Conservation (phyloP, 345 rosid genomes). For the Odontarrhena argentea region DNA sequence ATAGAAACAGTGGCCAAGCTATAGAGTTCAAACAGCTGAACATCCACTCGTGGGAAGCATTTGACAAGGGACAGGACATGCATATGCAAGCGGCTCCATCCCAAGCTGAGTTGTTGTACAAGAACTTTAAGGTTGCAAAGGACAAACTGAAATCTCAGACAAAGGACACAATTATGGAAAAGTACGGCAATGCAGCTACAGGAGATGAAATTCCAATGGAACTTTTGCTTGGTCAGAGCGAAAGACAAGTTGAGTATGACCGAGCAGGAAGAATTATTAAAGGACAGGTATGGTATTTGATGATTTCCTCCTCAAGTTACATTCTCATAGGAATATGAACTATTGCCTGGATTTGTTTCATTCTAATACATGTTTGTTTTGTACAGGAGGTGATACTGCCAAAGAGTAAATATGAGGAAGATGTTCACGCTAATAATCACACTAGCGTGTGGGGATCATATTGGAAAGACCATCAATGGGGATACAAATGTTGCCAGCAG, state of each 20-base stretch:
- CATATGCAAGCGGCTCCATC: conserved; percentile 81
- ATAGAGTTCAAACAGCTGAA: conserved; percentile 58
- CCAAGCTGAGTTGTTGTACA: conserved; percentile 65
- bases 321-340: neutral
- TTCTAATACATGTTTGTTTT: neutral
- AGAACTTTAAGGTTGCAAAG: conserved; percentile 50
- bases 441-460: conserved; percentile 89
- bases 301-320: neutral
- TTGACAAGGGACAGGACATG: conserved; percentile 70
- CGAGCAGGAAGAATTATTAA: conserved; percentile 65
- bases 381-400: conserved; percentile 61
- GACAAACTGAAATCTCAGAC: conserved; percentile 56
- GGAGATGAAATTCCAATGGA: conserved; percentile 63
- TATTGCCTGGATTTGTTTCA: conserved; percentile 6
- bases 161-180: conserved; percentile 60
- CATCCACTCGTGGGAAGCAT: conserved; percentile 42
- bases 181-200: conserved; percentile 70
- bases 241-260: conserved; percentile 73
- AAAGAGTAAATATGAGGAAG: conserved; percentile 75
- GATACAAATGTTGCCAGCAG: conserved; percentile 87
- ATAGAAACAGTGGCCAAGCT: conserved; percentile 75
- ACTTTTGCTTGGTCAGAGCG: conserved; percentile 68
- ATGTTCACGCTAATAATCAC: conserved; percentile 65
- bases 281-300: conserved; percentile 54
- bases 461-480: conserved; percentile 95